These are phyloP conservation scores for Cyclotella kingstonii DNA, from an alignment of 108 stramenopile genomes.

Conservation along the genomic window DNA sequence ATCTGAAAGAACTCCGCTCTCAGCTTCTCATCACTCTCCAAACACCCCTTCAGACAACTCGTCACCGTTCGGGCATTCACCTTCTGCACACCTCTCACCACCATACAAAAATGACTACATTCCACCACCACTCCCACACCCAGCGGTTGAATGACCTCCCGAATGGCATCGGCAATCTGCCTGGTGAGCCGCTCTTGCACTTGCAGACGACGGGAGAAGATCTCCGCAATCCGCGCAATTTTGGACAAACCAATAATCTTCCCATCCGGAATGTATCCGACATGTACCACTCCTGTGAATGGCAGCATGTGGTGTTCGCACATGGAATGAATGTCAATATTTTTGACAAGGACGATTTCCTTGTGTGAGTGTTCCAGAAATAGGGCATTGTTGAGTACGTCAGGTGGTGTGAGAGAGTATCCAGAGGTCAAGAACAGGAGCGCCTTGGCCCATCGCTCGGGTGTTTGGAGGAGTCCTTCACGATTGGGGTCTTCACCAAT, in stretches of 20 bases:
- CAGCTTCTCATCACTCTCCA: constrained; percentile 86
- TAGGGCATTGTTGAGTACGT: constrained; percentile 89
- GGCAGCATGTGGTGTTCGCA: constrained; percentile 99
- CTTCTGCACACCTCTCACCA: constrained; percentile 97
- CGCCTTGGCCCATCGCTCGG: constrained; percentile 94
- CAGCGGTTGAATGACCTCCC: constrained; percentile 86
- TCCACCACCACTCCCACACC: constrained; percentile 99
- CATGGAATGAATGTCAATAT: constrained; percentile 94
- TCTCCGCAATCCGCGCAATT: constrained; percentile 93
- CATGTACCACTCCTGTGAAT: constrained; percentile 93
- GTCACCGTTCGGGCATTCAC: constrained; percentile 89
- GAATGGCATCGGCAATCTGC: constrained; percentile 96
- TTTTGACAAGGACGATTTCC: constrained; percentile 96
- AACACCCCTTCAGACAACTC: constrained; percentile 88
- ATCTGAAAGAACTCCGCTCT: constrained; percentile 95
- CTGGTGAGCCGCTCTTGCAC: constrained; percentile 98
- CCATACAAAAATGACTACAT: constrained; percentile 98
- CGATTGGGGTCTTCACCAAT: constrained; percentile 95
- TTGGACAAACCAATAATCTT: constrained; percentile 92
- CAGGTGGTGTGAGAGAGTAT: constrained; percentile 67
- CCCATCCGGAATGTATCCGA: constrained; percentile 97
- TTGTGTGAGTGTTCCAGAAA: constrained; percentile 89
- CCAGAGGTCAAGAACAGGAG: constrained; percentile 92
- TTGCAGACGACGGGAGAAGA: constrained; percentile 91
- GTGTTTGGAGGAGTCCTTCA: constrained; percentile 93